A percentile compares a stretch with the other conserved stretches of the same genome.
Conservation (phyloP, 2,329 filamentous ascomycete species). For the Colletotrichum somersetense region DNA sequence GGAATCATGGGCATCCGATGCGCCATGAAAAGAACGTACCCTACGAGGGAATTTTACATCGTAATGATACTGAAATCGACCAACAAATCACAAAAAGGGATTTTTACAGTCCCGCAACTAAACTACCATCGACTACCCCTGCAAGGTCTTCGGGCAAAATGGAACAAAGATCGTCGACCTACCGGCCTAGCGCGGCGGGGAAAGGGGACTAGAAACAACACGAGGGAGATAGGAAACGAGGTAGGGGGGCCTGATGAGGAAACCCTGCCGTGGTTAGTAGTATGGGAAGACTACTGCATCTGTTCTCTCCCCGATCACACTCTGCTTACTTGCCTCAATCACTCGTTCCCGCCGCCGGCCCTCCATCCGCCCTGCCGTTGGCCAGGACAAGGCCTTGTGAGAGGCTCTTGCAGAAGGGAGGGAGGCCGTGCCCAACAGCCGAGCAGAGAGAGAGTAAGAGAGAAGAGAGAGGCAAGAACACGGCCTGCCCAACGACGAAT, state of each 20-base stretch:
- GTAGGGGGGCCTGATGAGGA: slow-evolving; percentile 13
- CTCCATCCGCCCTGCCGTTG: slow-evolving; percentile 6
- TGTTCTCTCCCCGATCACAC: slow-evolving; percentile 16
- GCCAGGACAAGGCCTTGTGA: background rate
- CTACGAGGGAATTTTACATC: slow-evolving; percentile 17
- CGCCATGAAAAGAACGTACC: slow-evolving; percentile 9
- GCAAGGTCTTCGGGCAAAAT: slow-evolving; percentile 20
- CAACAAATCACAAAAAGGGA: background rate
- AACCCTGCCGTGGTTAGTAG: slow-evolving; percentile 8
- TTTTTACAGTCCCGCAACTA: slow-evolving; percentile 8
- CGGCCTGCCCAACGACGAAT: slow-evolving; percentile 24
- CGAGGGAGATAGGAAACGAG: background rate
- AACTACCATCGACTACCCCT: slow-evolving; percentile 22
- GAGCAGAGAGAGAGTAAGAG: background rate
- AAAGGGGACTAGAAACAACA: slow-evolving; percentile 7
- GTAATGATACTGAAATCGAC: background rate
- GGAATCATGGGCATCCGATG: slow-evolving; percentile 22
- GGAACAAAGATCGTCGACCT: slow-evolving; percentile 34
- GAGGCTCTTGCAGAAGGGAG: background rate
- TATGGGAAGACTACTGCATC: slow-evolving; percentile 5
- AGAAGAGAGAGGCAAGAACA: slow-evolving; percentile 17
- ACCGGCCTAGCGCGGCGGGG: slow-evolving; percentile 35
- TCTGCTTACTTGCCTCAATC: background rate
- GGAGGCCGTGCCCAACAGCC: slow-evolving; percentile 3
- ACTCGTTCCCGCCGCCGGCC: slow-evolving; percentile 24